Percentiles rank a stretch among this genome's conserved stretches.
phyloP scores from a whole-genome alignment of 1,139 yeast genomes.

The Arxiozyma bovina region DNA sequence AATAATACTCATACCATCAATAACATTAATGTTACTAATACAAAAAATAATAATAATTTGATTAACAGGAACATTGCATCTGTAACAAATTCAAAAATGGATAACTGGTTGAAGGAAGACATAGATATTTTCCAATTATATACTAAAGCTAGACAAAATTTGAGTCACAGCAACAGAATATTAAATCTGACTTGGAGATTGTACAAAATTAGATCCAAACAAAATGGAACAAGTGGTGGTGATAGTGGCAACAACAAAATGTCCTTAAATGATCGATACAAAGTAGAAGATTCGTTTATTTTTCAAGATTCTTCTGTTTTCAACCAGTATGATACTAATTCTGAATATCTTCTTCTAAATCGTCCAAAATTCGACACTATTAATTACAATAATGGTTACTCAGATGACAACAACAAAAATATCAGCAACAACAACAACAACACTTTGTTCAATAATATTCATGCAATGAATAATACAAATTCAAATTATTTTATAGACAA shows the following conservation, averaged over 20 bases:
- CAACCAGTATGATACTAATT: neutral
- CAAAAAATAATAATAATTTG: too few relatives aligned
- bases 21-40: too few relatives aligned
- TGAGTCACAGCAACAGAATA: conserved; percentile 67
- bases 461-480: neutral
- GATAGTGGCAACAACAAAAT: neutral
- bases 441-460: neutral
- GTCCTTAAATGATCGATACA: neutral
- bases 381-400: neutral
- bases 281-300: neutral
- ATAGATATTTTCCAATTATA: conserved; percentile 57
- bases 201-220: conserved; percentile 1
- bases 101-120: neutral
- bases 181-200: conserved; percentile 67
- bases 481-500: neutral
- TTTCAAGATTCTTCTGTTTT: neutral
- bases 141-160: conserved; percentile 58
- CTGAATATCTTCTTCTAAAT: neutral
- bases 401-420: neutral
- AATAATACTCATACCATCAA: neutral
- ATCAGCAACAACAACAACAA: neutral
- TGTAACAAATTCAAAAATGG: neutral
- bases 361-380: neutral
- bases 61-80: too few relatives aligned
- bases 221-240: neutral